Percentiles rank a stretch among this genome's conserved stretches.
phyloP scores from a whole-genome alignment of 371 early-diverging fungal genomes.

The Funneliformis caledonium region DNA sequence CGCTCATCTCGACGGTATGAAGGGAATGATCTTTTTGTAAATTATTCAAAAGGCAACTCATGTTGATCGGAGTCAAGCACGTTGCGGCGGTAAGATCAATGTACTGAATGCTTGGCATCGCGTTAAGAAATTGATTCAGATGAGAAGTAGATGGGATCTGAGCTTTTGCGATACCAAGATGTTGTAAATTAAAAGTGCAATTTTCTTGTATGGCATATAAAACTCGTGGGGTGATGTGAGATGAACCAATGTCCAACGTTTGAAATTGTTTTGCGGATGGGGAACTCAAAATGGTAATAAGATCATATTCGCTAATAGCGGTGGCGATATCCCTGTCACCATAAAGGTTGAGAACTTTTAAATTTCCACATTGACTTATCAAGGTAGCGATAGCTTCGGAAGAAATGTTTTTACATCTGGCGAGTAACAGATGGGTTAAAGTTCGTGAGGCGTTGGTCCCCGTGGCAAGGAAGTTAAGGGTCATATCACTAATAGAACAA shows the following conservation, averaged over 20 bases:
- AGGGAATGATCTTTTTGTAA: conserved; percentile 18
- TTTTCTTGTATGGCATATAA: conserved; percentile 18
- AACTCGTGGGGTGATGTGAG: conserved; percentile 19
- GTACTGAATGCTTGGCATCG: conserved; percentile 21
- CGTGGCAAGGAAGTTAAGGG: not conserved
- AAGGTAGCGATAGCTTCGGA: conserved; percentile 1
- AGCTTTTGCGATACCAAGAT: conserved; percentile 29
- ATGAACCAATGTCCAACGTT: conserved; percentile 20
- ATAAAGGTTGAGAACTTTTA: conserved; percentile 22
- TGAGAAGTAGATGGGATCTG: not conserved
- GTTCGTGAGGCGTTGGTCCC: not conserved
- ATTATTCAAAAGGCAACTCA: not conserved
- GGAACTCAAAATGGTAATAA: conserved; percentile 5
- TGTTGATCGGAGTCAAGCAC: conserved; percentile 9
- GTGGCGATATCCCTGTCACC: not conserved
- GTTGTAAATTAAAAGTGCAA: not conserved
- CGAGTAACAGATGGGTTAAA: conserved; percentile 14
- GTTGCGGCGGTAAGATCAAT: conserved; percentile 12
- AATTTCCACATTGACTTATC: not conserved
- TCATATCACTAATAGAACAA: conserved; percentile 28
- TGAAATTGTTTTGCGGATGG: conserved; percentile 3
- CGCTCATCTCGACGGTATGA: conserved; percentile 21
- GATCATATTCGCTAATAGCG: conserved; percentile 9
- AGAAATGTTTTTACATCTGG: conserved; percentile 33
- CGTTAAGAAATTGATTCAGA: not conserved